Base-by-base conservation (phyloP, 257 asterid genomes). In the Coffea canephora region DNA sequence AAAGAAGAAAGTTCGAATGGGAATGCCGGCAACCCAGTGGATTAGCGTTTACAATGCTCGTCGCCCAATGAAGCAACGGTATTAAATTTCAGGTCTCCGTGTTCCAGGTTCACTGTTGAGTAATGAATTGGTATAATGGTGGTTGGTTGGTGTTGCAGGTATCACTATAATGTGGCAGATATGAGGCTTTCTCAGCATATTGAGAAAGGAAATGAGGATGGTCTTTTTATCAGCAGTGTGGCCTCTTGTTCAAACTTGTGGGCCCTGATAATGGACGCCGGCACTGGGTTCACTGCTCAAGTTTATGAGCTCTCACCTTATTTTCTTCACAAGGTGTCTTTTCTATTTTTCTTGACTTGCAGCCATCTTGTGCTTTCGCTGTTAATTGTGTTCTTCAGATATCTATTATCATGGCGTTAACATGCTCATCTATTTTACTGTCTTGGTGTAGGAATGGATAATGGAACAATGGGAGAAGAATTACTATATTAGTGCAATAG, bases 211-310 rank as follows among this genome's bases (percentile, higher is more conserved):
- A 86, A 81, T 25, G 91, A 89, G 76, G 98, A 94, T 88, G 94
- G 94, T 81, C 82, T 94, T 50, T 85, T 43, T 78, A 89, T 94
- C 78, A 92, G 97, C 71, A 85, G 93, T 77, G 92, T 92, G 67
- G 87, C 95, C 25, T 92, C 91, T 77, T 82, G 86, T 83, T 90
- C 84, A 72, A 94, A 89, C 81, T 86, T 92, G 18, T 94, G 96
- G 96, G 97, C 98, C 9, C 79, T 94, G 43, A 90, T 94, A 83
- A 88, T 94, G 97, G 98, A 94, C 88, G 97, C 97, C 1, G 97
- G 96, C 73, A 94, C 97, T 5, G 95, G 94, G 77, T 94, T 94
- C 86, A 55, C 69, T 23, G 52, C 87, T 6, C 98, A 94, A 84
- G 90, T 91, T 66, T 90, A 89, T 80, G 83, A 88, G 79, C 86